Evolutionary conservation across 371 early-diverging fungal species (phyloP).

Genomic region (Mortierella polycephala): DNA sequence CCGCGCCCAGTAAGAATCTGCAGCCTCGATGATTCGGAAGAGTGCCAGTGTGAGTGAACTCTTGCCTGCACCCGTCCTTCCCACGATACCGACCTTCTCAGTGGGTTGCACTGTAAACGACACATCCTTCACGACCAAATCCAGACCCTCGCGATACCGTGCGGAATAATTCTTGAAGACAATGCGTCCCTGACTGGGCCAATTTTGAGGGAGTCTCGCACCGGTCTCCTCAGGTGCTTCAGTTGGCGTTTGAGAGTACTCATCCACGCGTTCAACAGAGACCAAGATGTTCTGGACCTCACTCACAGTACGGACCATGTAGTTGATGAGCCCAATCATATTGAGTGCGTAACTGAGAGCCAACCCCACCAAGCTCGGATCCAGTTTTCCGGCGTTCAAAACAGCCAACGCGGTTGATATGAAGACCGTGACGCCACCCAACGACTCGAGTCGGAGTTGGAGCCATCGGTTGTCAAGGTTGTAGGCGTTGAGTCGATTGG

Average conservation of each 20-base stretch:
- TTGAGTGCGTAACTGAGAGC: conserved; percentile 74
- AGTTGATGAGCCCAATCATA: conserved; percentile 78
- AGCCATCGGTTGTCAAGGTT: conserved; percentile 88
- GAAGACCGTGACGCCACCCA: background rate
- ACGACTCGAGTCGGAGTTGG: conserved; percentile 62
- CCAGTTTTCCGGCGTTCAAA: conserved; percentile 38
- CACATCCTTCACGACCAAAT: conserved; percentile 72
- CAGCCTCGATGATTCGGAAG: conserved; percentile 89
- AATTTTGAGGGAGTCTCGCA: conserved; percentile 56
- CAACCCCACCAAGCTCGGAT: conserved; percentile 67
- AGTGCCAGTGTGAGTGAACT: conserved; percentile 79
- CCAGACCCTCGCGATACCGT: conserved; percentile 68
- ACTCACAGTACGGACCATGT: conserved; percentile 73
- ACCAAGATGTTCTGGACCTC: conserved; percentile 70
- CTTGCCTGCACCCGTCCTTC: conserved; percentile 76
- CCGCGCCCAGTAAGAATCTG: conserved; percentile 22
- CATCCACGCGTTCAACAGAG: conserved; percentile 70
- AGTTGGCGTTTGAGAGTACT: conserved; percentile 66
- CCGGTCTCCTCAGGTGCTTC: conserved; percentile 63
- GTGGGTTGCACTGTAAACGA: conserved; percentile 60
- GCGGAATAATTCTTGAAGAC: conserved; percentile 67
- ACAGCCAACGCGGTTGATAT: conserved; percentile 7
- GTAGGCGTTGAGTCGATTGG: conserved; percentile 61
- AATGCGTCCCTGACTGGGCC: conserved; percentile 67
- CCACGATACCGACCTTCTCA: conserved; percentile 69